Evolutionary conservation across 768 basidiomycete genomes (phyloP), one percentile per base, ranked within the genome.

Genomic region (Cantharellus anzutake): DNA sequence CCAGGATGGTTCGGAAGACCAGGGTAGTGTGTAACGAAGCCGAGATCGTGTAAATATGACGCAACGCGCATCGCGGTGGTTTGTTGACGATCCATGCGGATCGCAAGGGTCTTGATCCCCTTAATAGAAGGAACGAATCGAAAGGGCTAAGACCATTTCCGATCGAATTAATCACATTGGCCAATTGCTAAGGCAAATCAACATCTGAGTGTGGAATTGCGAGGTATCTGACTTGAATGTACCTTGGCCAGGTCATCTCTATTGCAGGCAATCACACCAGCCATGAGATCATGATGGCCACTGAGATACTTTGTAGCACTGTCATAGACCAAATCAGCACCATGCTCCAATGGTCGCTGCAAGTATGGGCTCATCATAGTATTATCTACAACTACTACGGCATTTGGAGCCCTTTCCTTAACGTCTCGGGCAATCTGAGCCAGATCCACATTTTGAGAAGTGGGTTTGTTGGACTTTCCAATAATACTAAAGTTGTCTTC

Each of bases 301-400:
- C 87, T 91, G 52, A 99, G 77, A 71, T 98, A 98, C 69, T 99
- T 99, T 34, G 96, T 98, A 5, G 83, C 96, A 61, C 90, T 93
- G 71, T 99, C 96, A 67, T 99, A 99, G 4, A 97, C 93, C 59
- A 99, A 81, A 68, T 99, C 96, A 55, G 89, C 89, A 14, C 94
- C 96, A 57, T 96, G 84, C 67, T 98, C 91, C 42, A 98, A 78
- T 5, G 96, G 96, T 60, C 93, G 75, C 68, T 94, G 92, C 4
- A 98, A 76, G 71, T 97, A 98, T 14, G 96, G 94, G 68, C 92
- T 96, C 94, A 98, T 97, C 96, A 98, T 98, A 62, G 96, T 98
- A 69, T 99, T 98, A 70, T 98, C 96, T 29, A 91, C 90, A 42
- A 93, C 86, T 58, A 93, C 73, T 64, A 91, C 65, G 2, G 90